A percentile compares a stretch with the other conserved stretches of the same genome.
phyloP scores from a whole-genome alignment of 2,329 filamentous ascomycete genomes.

The Pestalotiopsis sp. region DNA sequence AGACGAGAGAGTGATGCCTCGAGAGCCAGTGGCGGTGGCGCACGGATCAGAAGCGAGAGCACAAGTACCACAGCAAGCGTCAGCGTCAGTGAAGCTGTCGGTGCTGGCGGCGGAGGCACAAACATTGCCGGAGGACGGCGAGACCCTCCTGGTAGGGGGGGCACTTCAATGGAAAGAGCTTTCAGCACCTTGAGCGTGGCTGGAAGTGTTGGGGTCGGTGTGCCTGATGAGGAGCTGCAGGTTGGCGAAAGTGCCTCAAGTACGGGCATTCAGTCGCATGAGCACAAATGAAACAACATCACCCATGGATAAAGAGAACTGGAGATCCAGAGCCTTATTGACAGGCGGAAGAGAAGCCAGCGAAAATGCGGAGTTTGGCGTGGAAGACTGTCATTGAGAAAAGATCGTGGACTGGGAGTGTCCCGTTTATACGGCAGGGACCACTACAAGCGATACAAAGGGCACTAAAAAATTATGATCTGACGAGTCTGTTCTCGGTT shows the following conservation, averaged over 20 bases:
- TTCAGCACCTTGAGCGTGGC: constrained; percentile 48
- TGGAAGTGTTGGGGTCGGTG: constrained; percentile 52
- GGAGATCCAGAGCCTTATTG: no score
- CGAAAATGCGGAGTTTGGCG: no score
- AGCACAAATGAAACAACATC: neutral
- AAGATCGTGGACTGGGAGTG: no score
- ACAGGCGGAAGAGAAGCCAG: no score
- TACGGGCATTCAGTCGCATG: constrained; percentile 31
- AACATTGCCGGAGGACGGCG: constrained; percentile 51
- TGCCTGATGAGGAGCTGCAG: constrained; percentile 61
- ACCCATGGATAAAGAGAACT: neutral
- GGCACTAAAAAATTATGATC: no score
- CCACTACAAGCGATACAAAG: no score
- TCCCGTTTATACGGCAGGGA: no score
- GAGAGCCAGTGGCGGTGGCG: constrained; percentile 7
- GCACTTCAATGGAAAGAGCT: constrained; percentile 45
- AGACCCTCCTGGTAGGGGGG: constrained; percentile 28
- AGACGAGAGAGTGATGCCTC: constrained; percentile 45
- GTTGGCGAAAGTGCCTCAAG: constrained; percentile 67
- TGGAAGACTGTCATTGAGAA: no score
- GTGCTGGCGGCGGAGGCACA: constrained; percentile 34
- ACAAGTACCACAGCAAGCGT: constrained; percentile 56
- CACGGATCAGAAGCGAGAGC: constrained; percentile 49
- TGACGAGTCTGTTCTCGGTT: no score
- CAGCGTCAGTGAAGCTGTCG: constrained; percentile 39